Evolutionary conservation across 2,329 filamentous ascomycete genomes (phyloP), one percentile per base, ranked within the genome.

Genomic region (Penicillium sp.): DNA sequence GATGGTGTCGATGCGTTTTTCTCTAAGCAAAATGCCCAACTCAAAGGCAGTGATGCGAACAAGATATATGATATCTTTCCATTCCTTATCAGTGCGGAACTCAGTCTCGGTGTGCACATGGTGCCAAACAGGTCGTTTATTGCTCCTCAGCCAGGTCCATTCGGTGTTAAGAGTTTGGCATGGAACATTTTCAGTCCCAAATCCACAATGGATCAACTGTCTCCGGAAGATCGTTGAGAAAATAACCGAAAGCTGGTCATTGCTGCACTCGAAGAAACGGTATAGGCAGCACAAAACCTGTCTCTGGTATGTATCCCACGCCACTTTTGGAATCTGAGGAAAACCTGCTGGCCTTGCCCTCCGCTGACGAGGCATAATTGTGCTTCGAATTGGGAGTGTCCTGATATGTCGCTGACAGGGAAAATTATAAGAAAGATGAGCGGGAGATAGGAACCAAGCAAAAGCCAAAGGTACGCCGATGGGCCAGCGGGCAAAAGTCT

Each of bases 191-290:
- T 50, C 58, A 10, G 46, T 14, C 1, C n/a, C 3, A 6, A 73
- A 69, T 0, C 69, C 72, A 54, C 60, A 60, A 0, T 60, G 35
- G 1, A 22, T 40, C 1, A 75, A 50, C 6, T 73, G 55, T 0
- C 49, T 9, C n/a, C 50, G 24, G 43, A 74, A 76, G 0, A 67
- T 53, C 0, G 50, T 11, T 11, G 69, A 74, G 31, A 77, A 76
- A 0, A 76, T 61, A 2, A 46, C 19, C 54, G 46, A 7, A 66
- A 70, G 0, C 4, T 46, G 39, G 18, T 55, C 56, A 1, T 19
- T 31, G 0, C 33, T 52, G 6, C 47, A 50, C 6, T 58, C 19
- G 24, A 71, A 74, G 33, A 72, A 73, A 4, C 66, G 55, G 11
- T 56, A 66, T 0, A 71, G 37, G 10, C 67, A 71, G 16, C 72